A percentile compares a stretch with the other conserved stretches of the same genome.
These are phyloP conservation scores for Spongiforma sp. DNA, from an alignment of 1,284 basidiomycete genomes.

Conservation along the genomic window DNA sequence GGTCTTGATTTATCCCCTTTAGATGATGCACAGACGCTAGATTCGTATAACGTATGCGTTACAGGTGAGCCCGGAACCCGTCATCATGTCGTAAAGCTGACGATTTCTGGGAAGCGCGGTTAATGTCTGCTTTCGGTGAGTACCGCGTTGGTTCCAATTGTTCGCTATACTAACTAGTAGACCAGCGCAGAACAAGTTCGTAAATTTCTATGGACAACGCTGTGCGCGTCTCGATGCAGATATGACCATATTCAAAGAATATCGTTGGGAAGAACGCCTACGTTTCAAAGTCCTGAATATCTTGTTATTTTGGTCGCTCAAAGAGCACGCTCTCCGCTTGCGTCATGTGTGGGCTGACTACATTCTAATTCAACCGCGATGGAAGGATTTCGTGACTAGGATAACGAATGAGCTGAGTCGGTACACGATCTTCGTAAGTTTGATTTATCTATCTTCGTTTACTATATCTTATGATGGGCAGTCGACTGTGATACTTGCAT, in stretches of 20 bases:
- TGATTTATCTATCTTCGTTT: background rate
- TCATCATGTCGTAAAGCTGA: background rate
- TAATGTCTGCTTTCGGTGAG: constrained; percentile 24
- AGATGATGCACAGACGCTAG: constrained; percentile 8
- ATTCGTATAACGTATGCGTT: constrained; percentile 21
- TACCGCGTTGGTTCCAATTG: background rate
- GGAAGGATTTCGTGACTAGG: constrained; percentile 44
- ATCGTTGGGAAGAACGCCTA: constrained; percentile 10
- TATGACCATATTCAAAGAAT: constrained; percentile 10
- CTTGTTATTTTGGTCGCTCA: constrained; percentile 20
- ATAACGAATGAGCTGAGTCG: constrained; percentile 56
- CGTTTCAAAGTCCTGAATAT: constrained; percentile 9
- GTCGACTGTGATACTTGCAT: constrained; percentile 30
- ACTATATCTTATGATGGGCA: background rate
- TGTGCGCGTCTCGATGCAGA: constrained; percentile 23
- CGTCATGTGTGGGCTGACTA: constrained; percentile 28
- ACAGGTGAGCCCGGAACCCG: constrained; percentile 13
- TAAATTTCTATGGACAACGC: constrained; percentile 18
- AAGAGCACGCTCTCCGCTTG: constrained; percentile 18
- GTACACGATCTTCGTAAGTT: constrained; percentile 53
- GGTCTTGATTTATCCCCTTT: constrained; percentile 4
- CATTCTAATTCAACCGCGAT: constrained; percentile 28
- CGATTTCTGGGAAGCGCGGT: constrained; percentile 12
- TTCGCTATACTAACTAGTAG: constrained; percentile 3
- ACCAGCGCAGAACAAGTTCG: constrained; percentile 22